Evolutionary conservation across 2,329 filamentous ascomycete genomes (phyloP), one percentile per base, ranked within the genome.

Genomic region (Ambrosiella cleistominuta): DNA sequence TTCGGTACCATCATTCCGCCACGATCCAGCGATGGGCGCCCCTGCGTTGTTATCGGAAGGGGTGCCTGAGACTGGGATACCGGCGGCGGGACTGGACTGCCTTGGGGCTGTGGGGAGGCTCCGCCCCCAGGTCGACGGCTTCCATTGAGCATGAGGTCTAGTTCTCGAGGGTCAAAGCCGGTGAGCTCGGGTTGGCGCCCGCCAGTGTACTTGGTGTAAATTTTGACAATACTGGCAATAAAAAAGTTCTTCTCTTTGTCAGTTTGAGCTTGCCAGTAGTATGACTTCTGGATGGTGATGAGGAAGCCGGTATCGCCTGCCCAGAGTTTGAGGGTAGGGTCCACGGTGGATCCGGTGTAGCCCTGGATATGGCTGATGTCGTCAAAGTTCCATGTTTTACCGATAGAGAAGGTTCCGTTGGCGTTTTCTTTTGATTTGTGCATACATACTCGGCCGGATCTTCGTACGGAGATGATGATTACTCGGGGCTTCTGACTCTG

Each of bases 211-310:
- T 97, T 98, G 65, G 83, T 83, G 69, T 87, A 98, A 63, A 98
- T 96, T 70, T 97, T 98, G 66, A 97, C 82, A 64, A 97, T 72
- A 69, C 90, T 96, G 39, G 87, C 89, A 66, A 98, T 93, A 70
- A 98, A 98, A 72, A 97, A 97, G 68, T 95, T 91, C 75, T 96
- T 97, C 71, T 98, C 93, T 72, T 96, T 96, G 57, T 87, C 79
- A 0, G 88, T 93, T 63, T 88, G 83, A 39, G 93, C 89, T 69
- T 95, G 82, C 93, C 93, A 98, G 69, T 93, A 98, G 71, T 98
- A 98, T 0, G 89, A 86, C 69, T 98, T 98, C 35, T 86, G 85
- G 36, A 98, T 79, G 1, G 84, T 93, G 55, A 97, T 88, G 35
- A 85, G 75, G 67, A 98, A 97, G 13, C 93, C 93, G 50, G 82